These are phyloP conservation scores for Leccinum boreale DNA, from an alignment of 768 basidiomycete species.

Conservation along the genomic window DNA sequence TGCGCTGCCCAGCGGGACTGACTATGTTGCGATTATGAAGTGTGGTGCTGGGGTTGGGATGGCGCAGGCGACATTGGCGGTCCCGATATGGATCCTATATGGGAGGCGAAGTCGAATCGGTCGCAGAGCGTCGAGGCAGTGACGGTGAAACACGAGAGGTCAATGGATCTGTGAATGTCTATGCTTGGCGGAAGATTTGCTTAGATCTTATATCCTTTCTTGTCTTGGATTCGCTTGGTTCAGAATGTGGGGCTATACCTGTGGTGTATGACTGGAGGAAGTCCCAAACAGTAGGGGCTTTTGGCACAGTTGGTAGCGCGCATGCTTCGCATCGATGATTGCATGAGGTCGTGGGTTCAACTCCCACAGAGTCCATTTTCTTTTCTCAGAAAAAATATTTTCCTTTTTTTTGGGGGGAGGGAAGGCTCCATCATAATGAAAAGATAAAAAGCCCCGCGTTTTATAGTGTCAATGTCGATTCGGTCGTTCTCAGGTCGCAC, in stretches of 20 bases:
- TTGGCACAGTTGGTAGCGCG: constrained; percentile 63
- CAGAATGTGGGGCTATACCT: neutral
- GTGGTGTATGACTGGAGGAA: neutral
- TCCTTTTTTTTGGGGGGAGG: neutral
- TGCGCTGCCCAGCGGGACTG: neutral
- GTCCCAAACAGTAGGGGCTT: constrained; percentile 31
- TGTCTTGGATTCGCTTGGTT: neutral
- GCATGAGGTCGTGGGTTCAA: constrained; percentile 60
- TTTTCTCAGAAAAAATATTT: neutral
- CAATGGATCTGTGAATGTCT: constrained; percentile 22
- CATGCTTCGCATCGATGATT: constrained; percentile 49
- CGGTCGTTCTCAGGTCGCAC: neutral
- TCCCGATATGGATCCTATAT: constrained; percentile 96
- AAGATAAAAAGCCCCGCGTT: neutral
- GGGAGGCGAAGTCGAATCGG: constrained; percentile 80
- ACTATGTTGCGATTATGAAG: constrained; percentile 38
- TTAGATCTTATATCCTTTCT: constrained; percentile 11
- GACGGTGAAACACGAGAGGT: constrained; percentile 65
- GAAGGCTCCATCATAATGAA: neutral
- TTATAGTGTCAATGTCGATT: neutral
- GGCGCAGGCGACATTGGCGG: constrained; percentile 97
- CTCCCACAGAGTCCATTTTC: constrained; percentile 36
- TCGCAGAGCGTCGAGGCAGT: constrained; percentile 59
- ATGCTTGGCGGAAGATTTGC: neutral
- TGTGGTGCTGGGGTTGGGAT: constrained; percentile 99